Evolutionary conservation across 371 early-diverging fungal species (phyloP).

Genomic region (Mucor velutinosus): DNA sequence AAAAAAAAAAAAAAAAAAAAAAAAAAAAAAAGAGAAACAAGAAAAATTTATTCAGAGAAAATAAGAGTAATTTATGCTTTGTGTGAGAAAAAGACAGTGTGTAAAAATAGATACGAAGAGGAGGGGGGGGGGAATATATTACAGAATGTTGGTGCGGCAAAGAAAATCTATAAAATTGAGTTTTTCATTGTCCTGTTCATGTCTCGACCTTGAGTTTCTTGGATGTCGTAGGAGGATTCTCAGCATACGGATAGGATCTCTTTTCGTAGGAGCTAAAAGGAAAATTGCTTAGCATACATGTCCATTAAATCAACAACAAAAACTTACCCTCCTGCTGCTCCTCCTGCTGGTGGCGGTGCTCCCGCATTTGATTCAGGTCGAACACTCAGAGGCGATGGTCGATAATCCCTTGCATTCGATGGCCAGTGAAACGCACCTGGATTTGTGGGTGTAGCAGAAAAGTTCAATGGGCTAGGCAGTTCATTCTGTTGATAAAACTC

Average conservation of each 20-base stretch:
- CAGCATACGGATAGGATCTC: slow-evolving; percentile 1
- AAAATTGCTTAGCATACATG: background rate
- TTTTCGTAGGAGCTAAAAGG: background rate
- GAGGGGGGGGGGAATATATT: background rate
- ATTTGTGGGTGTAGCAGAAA: slow-evolving; percentile 59
- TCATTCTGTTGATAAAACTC: slow-evolving; percentile 72
- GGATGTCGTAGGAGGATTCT: slow-evolving; percentile 4
- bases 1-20: too few species aligned
- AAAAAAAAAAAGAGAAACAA: slow-evolving; percentile 4
- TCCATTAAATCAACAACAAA: background rate
- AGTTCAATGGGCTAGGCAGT: slow-evolving; percentile 65
- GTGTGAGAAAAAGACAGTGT: background rate
- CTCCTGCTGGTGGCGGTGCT: background rate
- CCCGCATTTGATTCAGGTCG: slow-evolving; percentile 2
- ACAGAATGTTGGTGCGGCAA: background rate
- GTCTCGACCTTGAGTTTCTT: slow-evolving; percentile 16
- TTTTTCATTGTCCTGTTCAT: background rate
- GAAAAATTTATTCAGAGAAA: background rate
- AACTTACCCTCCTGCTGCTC: slow-evolving; percentile 8
- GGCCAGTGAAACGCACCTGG: slow-evolving; percentile 68
- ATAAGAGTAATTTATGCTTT: background rate
- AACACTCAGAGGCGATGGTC: slow-evolving; percentile 29
- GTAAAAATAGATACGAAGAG: background rate
- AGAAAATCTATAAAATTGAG: background rate
- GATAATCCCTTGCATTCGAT: slow-evolving; percentile 34